A percentile compares a stretch with the other conserved stretches of the same genome.
phyloP scores from a whole-genome alignment of 129 eudicot species.

The Lonicera japonica region DNA sequence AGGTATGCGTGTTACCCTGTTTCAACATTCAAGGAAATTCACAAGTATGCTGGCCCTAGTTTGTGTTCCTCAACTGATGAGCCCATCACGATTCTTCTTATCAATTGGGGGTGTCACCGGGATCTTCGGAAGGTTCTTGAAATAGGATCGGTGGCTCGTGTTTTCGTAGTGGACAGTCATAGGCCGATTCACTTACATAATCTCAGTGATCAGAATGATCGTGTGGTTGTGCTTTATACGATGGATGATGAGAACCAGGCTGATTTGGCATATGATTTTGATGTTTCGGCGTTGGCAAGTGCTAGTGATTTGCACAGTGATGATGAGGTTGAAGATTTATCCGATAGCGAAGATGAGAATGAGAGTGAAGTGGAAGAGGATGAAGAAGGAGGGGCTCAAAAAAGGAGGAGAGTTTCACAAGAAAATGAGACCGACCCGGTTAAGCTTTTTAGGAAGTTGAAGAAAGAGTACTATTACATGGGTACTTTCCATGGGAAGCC shows the following conservation, averaged over 20 bases:
- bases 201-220: conserved; percentile 53
- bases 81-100: conserved; percentile 63
- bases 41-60: conserved; percentile 59
- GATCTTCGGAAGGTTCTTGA: conserved; percentile 59
- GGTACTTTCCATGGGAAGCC: conserved; percentile 98
- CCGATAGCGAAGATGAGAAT: conserved; percentile 19
- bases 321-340: conserved; percentile 53
- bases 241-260: conserved; percentile 81
- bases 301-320: conserved; percentile 81
- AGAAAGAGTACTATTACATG: conserved; percentile 62
- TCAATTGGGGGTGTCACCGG: conserved; percentile 97
- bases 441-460: conserved; percentile 64
- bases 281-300: conserved; percentile 65
- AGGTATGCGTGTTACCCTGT: conserved; percentile 87
- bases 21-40: conserved; percentile 77
- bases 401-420: conserved; percentile 26
- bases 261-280: conserved; percentile 70
- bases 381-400: conserved; percentile 31
- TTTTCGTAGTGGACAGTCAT: conserved; percentile 88
- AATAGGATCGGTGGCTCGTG: conserved; percentile 48
- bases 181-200: conserved; percentile 93
- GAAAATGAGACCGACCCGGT: conserved; percentile 53
- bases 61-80: conserved; percentile 36
- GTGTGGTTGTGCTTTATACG: conserved; percentile 75
- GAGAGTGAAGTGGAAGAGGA: conserved; percentile 47